Evolutionary conservation across 2,329 filamentous ascomycete species (phyloP).

Genomic region (Trichophaea hybrida): DNA sequence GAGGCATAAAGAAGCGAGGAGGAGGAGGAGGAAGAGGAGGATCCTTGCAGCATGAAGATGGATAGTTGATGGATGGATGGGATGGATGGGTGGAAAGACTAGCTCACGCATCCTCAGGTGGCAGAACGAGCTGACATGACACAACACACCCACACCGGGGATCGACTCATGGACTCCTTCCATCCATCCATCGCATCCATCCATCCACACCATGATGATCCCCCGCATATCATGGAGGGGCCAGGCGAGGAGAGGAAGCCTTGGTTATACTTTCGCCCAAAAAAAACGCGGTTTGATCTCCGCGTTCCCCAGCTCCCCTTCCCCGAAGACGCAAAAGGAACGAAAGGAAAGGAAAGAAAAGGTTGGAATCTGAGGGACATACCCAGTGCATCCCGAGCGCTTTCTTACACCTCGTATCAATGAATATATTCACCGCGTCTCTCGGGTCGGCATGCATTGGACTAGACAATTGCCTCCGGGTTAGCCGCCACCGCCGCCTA

Average conservation of each 20-base stretch:
- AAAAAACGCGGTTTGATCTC: constrained; percentile 1
- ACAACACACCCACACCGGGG: too few relatives aligned
- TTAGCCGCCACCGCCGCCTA: constrained; percentile 1
- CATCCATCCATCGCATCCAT: too few relatives aligned
- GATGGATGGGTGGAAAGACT: too few relatives aligned
- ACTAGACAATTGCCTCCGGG: constrained; percentile 37
- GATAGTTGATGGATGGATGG: too few relatives aligned
- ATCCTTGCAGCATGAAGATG: too few relatives aligned
- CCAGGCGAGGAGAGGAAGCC: too few relatives aligned
- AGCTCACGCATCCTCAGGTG: too few relatives aligned
- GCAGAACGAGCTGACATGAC: too few relatives aligned
- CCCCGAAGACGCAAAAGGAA: background rate
- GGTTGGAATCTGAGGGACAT: background rate
- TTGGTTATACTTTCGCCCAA: background rate
- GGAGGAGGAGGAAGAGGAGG: constrained; percentile 25
- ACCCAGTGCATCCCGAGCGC: constrained; percentile 87
- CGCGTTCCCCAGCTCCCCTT: constrained; percentile 29
- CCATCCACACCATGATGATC: too few relatives aligned
- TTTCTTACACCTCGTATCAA: constrained; percentile 59
- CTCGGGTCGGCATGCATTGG: constrained; percentile 73
- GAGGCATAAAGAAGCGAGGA: constrained; percentile 4
- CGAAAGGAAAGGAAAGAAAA: background rate
- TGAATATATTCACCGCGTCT: constrained; percentile 80
- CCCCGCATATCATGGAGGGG: too few relatives aligned
- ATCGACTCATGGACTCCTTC: too few relatives aligned